Evolutionary conservation across 164 flowering plant genomes (phyloP).

Genomic region (Vitis labrusca): DNA sequence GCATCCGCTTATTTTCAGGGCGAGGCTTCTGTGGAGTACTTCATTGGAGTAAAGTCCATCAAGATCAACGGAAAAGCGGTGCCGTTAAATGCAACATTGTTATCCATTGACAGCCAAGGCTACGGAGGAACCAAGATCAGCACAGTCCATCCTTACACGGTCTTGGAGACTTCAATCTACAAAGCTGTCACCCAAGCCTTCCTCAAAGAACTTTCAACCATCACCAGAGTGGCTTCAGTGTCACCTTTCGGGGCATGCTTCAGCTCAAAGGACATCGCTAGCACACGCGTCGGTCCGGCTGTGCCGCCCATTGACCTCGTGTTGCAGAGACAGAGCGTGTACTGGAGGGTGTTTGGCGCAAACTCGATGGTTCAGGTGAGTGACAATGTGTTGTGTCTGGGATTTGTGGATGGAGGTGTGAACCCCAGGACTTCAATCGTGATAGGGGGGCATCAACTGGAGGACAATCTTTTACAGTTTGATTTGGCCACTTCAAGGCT

Average conservation of each 20-base stretch:
- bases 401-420: slow-evolving; percentile 53
- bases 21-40: slow-evolving; percentile 34
- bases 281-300: slow-evolving; percentile 24
- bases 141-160: slow-evolving; percentile 49
- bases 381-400: slow-evolving; percentile 47
- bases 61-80: slow-evolving; percentile 19
- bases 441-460: slow-evolving; percentile 57
- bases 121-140: slow-evolving; percentile 53
- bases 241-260: slow-evolving; percentile 44
- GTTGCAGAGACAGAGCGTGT: slow-evolving; percentile 33
- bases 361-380: slow-evolving; percentile 54
- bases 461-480: slow-evolving; percentile 56
- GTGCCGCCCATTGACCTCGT: slow-evolving; percentile 48
- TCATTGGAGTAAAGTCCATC: slow-evolving; percentile 34
- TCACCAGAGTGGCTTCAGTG: slow-evolving; percentile 31
- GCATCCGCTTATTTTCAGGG: slow-evolving; percentile 8
- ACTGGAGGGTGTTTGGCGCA: slow-evolving; percentile 47
- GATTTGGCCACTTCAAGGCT: slow-evolving; percentile 46
- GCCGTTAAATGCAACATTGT: slow-evolving; percentile 18
- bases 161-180: slow-evolving; percentile 43
- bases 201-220: slow-evolving; percentile 6
- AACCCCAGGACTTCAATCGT: slow-evolving; percentile 36
- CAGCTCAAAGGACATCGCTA: slow-evolving; percentile 13
- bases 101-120: slow-evolving; percentile 25
- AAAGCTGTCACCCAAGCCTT: slow-evolving; percentile 29